A percentile compares a stretch with the other conserved stretches of the same genome.
These are phyloP conservation scores for Pinus albicaulis DNA, from an alignment of 75 land plant genomes.

Conservation along the genomic window DNA sequence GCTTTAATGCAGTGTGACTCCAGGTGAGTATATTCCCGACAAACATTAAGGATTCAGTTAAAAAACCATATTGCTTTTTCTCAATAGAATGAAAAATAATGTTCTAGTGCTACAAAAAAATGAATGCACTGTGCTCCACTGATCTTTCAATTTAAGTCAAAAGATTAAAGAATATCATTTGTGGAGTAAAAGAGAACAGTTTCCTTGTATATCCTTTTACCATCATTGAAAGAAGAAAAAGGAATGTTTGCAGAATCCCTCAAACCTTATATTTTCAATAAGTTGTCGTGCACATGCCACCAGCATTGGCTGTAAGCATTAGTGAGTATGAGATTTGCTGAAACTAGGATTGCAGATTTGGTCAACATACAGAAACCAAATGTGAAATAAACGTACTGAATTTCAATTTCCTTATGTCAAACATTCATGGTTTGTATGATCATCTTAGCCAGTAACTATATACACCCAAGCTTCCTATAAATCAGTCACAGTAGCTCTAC, in stretches of 20 bases:
- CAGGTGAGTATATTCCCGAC: neutral
- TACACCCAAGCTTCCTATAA: neutral
- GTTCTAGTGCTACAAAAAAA: neutral
- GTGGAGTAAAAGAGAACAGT: neutral
- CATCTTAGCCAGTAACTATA: neutral
- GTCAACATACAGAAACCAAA: neutral
- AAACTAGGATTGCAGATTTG: neutral
- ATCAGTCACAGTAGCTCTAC: conserved; percentile 16
- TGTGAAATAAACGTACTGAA: neutral
- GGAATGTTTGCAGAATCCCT: neutral
- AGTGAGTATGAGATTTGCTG: neutral
- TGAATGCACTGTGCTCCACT: neutral
- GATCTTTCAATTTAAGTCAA: neutral
- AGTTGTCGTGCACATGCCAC: conserved; percentile 77
- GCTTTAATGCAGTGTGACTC: neutral
- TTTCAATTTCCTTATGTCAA: neutral
- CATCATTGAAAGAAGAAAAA: neutral
- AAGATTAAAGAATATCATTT: neutral
- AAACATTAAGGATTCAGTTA: neutral
- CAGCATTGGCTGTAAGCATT: conserved; percentile 69
- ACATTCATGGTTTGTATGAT: neutral
- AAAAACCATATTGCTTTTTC: neutral
- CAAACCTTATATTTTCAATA: conserved; percentile 82
- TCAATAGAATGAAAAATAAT: neutral
- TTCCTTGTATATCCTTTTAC: neutral